phyloP scores from a whole-genome alignment of 257 asterid species.

The Nicotiana tabacum region DNA sequence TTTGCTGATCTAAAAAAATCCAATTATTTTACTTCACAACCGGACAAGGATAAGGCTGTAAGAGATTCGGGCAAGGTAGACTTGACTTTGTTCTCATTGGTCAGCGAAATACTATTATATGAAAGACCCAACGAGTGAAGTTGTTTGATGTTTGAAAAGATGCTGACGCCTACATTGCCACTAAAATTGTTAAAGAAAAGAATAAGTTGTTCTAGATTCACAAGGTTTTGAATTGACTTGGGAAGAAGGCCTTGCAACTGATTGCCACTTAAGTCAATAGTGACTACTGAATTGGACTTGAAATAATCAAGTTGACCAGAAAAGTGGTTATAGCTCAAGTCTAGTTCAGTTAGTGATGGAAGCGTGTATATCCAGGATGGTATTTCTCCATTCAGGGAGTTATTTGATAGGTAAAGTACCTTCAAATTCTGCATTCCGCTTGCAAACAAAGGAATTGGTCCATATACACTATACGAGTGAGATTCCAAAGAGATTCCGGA shows the following conservation, averaged over 20 bases:
- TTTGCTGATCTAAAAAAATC: background rate
- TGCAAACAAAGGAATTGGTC: background rate
- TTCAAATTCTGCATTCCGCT: background rate
- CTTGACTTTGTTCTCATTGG: background rate
- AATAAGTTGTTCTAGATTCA: background rate
- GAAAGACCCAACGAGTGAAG: background rate
- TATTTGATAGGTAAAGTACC: background rate
- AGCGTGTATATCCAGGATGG: constrained; percentile 15
- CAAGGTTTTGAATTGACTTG: constrained; percentile 15
- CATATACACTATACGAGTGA: background rate
- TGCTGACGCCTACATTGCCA: too few relatives aligned
- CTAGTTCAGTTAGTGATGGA: constrained; percentile 11
- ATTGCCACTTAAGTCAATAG: constrained; percentile 4
- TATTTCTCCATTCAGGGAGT: constrained; percentile 12
- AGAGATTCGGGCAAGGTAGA: background rate
- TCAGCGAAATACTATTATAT: background rate
- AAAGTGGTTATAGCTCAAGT: constrained; percentile 5
- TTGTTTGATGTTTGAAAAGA: background rate
- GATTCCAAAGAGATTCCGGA: too few relatives aligned
- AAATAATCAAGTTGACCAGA: constrained; percentile 17
- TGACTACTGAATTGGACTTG: background rate
- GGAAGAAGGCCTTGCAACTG: constrained; percentile 14
- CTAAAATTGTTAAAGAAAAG: too few relatives aligned
- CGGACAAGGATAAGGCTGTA: background rate
- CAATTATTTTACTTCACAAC: too few relatives aligned